These are phyloP conservation scores for Neoascochyta sp. DNA, from an alignment of 2,329 filamentous ascomycete species.

Conservation along the genomic window DNA sequence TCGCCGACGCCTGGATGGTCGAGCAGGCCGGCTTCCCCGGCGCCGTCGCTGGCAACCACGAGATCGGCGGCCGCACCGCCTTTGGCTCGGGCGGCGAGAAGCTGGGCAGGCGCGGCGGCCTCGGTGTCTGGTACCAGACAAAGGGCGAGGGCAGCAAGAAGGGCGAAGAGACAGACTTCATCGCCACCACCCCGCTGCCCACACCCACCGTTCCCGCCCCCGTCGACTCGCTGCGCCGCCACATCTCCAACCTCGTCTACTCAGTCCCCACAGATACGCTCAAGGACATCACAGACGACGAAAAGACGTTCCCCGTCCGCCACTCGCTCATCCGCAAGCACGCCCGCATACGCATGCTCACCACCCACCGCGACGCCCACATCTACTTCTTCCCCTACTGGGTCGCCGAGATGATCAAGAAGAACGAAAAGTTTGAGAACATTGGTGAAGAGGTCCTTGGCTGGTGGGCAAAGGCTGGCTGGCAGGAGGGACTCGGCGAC, in stretches of 20 bases:
- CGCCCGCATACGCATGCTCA: slow-evolving; percentile 73
- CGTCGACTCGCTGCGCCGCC: slow-evolving; percentile 61
- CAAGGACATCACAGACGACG: slow-evolving; percentile 75
- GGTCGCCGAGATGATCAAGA: slow-evolving; percentile 77
- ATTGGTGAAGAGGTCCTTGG: slow-evolving; percentile 88
- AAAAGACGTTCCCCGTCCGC: slow-evolving; percentile 69
- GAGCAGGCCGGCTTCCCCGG: slow-evolving; percentile 66
- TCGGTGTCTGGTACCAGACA: slow-evolving; percentile 90
- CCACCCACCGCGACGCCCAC: slow-evolving; percentile 83
- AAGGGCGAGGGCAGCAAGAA: slow-evolving; percentile 74
- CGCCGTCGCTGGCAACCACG: slow-evolving; percentile 51
- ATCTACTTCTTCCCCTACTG: slow-evolving; percentile 92
- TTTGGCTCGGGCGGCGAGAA: slow-evolving; percentile 53
- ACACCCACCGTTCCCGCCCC: slow-evolving; percentile 55
- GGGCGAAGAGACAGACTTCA: slow-evolving; percentile 88
- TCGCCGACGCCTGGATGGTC: slow-evolving; percentile 91
- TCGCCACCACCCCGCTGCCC: slow-evolving; percentile 70
- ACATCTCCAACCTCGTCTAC: slow-evolving; percentile 75
- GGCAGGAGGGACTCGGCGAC: slow-evolving; percentile 75
- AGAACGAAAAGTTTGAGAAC: slow-evolving; percentile 78
- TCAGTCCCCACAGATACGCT: slow-evolving; percentile 85
- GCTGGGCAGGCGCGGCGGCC: slow-evolving; percentile 66
- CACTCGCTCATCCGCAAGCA: slow-evolving; percentile 72
- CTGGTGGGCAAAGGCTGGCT: slow-evolving; percentile 92
- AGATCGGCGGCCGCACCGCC: slow-evolving; percentile 43